Evolutionary conservation across 768 basidiomycete species (phyloP).

Genomic region (Myochromella boudieri): DNA sequence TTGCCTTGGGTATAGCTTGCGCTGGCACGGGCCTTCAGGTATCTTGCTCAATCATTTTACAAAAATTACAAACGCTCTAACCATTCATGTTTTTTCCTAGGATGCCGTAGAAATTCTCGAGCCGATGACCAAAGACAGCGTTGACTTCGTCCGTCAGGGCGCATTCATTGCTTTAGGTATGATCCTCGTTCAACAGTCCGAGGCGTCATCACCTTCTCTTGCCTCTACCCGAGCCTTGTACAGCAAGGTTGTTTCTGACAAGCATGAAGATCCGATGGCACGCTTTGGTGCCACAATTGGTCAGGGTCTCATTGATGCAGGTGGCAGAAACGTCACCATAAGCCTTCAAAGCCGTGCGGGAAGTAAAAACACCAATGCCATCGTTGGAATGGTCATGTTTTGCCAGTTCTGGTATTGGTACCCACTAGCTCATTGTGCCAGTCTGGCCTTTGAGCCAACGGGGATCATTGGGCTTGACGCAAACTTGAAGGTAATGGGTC

Average conservation of each 20-base stretch:
- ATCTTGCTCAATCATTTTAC: background rate
- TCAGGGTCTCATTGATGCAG: conserved; percentile 97
- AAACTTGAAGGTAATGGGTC: conserved; percentile 65
- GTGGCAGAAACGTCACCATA: conserved; percentile 95
- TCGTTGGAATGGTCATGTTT: conserved; percentile 98
- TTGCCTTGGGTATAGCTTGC: conserved; percentile 95
- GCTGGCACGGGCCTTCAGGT: conserved; percentile 96
- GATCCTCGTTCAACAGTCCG: conserved; percentile 96
- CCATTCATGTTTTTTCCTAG: conserved; percentile 43
- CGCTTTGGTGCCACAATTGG: conserved; percentile 95
- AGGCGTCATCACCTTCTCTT: conserved; percentile 82
- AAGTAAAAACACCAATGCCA: conserved; percentile 88
- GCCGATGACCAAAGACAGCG: conserved; percentile 97
- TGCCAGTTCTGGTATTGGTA: conserved; percentile 99
- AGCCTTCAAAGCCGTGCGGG: conserved; percentile 92
- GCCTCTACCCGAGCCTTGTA: conserved; percentile 83
- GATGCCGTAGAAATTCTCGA: conserved; percentile 96
- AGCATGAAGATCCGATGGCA: conserved; percentile 98
- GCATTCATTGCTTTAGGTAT: conserved; percentile 95
- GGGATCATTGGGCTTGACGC: conserved; percentile 90
- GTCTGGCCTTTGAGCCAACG: conserved; percentile 92
- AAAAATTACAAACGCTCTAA: background rate
- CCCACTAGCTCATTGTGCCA: conserved; percentile 91
- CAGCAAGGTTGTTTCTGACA: conserved; percentile 87
- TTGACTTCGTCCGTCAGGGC: conserved; percentile 98